These are phyloP conservation scores for Tardiomyces blankii DNA, from an alignment of 1,139 yeast genomes.

Conservation along the genomic window DNA sequence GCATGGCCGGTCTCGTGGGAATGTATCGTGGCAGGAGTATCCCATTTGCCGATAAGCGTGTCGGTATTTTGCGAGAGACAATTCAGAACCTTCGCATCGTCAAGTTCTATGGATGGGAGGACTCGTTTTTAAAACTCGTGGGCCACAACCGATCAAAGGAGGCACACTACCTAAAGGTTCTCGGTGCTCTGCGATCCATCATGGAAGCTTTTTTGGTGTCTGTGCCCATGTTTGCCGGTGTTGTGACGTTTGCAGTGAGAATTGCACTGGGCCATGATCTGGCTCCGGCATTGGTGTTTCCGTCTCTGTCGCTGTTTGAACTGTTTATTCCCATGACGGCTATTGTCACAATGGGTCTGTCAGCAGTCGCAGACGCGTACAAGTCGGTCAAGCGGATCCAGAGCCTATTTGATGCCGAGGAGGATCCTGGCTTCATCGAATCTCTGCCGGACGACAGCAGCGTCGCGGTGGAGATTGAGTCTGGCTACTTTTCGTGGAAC, in stretches of 20 bases:
- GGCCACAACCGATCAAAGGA: conserved; percentile 39
- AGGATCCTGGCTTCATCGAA: conserved; percentile 23
- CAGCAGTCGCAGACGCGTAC: conserved; percentile 54
- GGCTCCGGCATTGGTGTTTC: conserved; percentile 62
- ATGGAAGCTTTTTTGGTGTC: conserved; percentile 53
- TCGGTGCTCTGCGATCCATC: conserved; percentile 33
- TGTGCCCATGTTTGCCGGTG: conserved; percentile 55
- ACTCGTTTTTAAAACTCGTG: conserved; percentile 42
- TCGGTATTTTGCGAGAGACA: conserved; percentile 51
- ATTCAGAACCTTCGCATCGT: conserved; percentile 55
- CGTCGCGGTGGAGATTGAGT: conserved; percentile 36
- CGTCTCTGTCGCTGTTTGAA: conserved; percentile 69
- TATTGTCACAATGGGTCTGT: conserved; percentile 50
- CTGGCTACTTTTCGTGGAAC: conserved; percentile 66
- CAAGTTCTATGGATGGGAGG: conserved; percentile 73
- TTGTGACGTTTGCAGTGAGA: conserved; percentile 62
- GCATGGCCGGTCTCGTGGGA: conserved; percentile 25
- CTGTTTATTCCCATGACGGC: conserved; percentile 58
- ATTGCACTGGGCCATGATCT: conserved; percentile 42
- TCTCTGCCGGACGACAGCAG: conserved; percentile 21
- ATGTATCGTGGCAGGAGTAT: conserved; percentile 34
- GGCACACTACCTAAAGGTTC: conserved; percentile 19
- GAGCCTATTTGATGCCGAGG: conserved; percentile 38
- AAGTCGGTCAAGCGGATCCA: conserved; percentile 53
- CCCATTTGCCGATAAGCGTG: conserved; percentile 46